These are phyloP conservation scores for Arachis stenosperma DNA, from an alignment of 306 rosid species.

Conservation along the genomic window DNA sequence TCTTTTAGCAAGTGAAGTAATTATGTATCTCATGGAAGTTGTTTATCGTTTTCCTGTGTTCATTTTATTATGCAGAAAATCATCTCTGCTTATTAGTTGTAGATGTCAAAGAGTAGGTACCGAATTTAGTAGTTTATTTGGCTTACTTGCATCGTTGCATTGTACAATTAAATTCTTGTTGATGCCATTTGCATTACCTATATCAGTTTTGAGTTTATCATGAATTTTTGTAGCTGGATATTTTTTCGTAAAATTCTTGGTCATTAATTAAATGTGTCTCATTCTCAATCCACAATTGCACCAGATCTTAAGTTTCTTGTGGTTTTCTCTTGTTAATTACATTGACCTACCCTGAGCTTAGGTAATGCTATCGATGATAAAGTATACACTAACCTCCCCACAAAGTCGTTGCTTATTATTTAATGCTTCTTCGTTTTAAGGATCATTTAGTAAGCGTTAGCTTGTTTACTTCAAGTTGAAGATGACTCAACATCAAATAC, in stretches of 20 bases:
- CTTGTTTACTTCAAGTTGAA: too few relatives aligned
- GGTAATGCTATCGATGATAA: too few relatives aligned
- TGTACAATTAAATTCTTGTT: conserved; percentile 44
- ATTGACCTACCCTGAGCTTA: too few relatives aligned
- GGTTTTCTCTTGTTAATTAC: too few relatives aligned
- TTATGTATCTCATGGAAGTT: conserved; percentile 88
- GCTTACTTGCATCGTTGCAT: conserved; percentile 36
- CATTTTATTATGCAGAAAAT: conserved; percentile 56
- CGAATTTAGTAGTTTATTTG: conserved; percentile 58
- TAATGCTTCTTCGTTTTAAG: too few relatives aligned
- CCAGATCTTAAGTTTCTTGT: too few relatives aligned
- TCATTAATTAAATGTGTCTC: not conserved
- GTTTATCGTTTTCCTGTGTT: conserved; percentile 73
- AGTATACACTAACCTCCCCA: too few relatives aligned
- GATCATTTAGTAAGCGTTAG: too few relatives aligned
- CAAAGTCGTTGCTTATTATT: too few relatives aligned
- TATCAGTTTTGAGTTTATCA: conserved; percentile 38
- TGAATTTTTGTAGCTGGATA: conserved; percentile 2
- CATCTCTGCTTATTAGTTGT: conserved; percentile 49
- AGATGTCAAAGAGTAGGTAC: conserved; percentile 55
- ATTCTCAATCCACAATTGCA: too few relatives aligned
- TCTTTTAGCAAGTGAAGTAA: conserved; percentile 85
- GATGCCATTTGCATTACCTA: conserved; percentile 33
- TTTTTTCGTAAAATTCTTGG: not conserved
- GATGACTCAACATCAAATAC: too few relatives aligned